Evolutionary conservation across 2,329 filamentous ascomycete genomes (phyloP).

Genomic region (Ophiosphaerella herpotricha): DNA sequence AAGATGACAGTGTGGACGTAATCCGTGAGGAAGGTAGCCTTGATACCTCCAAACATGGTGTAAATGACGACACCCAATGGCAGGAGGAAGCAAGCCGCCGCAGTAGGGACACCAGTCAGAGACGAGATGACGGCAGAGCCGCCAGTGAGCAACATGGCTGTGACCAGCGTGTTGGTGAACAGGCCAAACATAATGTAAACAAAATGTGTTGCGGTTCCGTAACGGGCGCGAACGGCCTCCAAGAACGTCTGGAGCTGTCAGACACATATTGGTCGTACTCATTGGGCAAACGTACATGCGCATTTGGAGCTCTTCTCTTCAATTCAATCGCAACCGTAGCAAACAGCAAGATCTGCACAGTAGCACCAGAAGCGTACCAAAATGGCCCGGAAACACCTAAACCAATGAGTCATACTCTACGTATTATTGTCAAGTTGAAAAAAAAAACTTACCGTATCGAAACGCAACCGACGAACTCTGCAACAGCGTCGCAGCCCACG

Average conservation of each 20-base stretch:
- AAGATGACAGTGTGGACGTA: slow-evolving; percentile 86
- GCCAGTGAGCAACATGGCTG: slow-evolving; percentile 84
- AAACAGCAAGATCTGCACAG: slow-evolving; percentile 39
- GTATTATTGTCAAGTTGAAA: not conserved
- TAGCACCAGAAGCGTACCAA: slow-evolving; percentile 41
- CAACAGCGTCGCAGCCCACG: slow-evolving; percentile 37
- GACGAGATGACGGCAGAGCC: slow-evolving; percentile 68
- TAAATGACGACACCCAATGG: slow-evolving; percentile 82
- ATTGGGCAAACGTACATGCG: slow-evolving; percentile 25
- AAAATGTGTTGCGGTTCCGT: slow-evolving; percentile 72
- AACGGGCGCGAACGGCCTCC: slow-evolving; percentile 82
- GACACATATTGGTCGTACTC: not conserved
- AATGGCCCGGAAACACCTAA: slow-evolving; percentile 37
- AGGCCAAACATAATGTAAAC: slow-evolving; percentile 83
- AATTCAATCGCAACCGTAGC: slow-evolving; percentile 39
- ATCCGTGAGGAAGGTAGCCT: slow-evolving; percentile 71
- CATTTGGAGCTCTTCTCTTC: slow-evolving; percentile 39
- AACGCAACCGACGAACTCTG: slow-evolving; percentile 40
- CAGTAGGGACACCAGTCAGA: slow-evolving; percentile 68
- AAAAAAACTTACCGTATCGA: slow-evolving; percentile 30
- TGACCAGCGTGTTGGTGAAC: slow-evolving; percentile 84
- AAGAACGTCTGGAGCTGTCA: slow-evolving; percentile 69
- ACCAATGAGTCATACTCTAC: not conserved
- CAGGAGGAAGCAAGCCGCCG: slow-evolving; percentile 81
- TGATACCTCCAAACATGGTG: slow-evolving; percentile 76